These are phyloP conservation scores for Coelastrella sp. DNA, from an alignment of 139 green algal species.

Conservation along the genomic window DNA sequence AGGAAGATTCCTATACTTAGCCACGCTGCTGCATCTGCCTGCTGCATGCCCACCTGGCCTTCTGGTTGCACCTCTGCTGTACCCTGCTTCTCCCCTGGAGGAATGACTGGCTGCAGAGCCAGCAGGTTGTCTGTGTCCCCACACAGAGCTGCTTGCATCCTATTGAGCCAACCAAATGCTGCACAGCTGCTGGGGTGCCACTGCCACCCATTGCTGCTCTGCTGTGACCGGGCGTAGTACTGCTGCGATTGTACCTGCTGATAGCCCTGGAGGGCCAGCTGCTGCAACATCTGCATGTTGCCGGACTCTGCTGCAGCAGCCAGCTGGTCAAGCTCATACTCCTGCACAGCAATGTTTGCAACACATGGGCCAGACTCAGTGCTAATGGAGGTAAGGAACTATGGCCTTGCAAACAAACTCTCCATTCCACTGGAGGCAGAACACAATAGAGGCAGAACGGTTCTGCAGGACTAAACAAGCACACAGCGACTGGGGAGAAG, in stretches of 20 bases:
- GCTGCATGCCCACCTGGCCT: background rate
- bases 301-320: background rate
- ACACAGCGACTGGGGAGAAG: no score
- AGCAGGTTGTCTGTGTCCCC: conserved; percentile 13
- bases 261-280: background rate
- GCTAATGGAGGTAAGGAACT: no score
- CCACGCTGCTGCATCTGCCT: background rate
- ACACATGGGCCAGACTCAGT: background rate
- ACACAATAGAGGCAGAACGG: no score
- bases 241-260: conserved; percentile 14
- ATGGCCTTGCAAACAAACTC: no score
- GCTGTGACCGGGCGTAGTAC: background rate
- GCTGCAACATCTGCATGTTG: background rate
- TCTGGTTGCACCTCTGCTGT: background rate
- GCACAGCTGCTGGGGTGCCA: conserved; percentile 33
- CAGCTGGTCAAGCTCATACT: conserved; percentile 29
- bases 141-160: conserved; percentile 24
- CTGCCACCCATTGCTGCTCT: conserved; percentile 24
- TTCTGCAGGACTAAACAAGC: no score
- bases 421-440: no score
- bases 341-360: background rate
- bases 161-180: conserved; percentile 38
- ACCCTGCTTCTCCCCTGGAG: background rate
- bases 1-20: background rate
- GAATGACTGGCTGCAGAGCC: background rate